These are phyloP conservation scores for Lentinula aciculospora DNA, from an alignment of 768 basidiomycete species.

Conservation along the genomic window DNA sequence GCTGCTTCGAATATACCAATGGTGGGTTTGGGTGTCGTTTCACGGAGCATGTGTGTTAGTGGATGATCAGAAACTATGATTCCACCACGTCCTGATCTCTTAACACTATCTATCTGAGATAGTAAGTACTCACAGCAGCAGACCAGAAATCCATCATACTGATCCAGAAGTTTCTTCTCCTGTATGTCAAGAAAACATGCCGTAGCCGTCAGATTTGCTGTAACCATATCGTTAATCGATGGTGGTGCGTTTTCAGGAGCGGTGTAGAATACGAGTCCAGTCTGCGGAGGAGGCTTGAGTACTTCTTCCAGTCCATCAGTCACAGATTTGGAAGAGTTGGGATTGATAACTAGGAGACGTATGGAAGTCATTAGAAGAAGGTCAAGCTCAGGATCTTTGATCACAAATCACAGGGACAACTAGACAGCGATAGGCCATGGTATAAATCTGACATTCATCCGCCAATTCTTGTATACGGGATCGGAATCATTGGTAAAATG, in stretches of 20 bases:
- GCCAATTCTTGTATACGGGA: slow-evolving; percentile 30
- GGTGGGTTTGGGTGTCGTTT: slow-evolving; percentile 24
- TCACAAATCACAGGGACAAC: background rate
- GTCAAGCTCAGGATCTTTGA: background rate
- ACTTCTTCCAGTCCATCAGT: slow-evolving; percentile 23
- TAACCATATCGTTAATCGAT: slow-evolving; percentile 26
- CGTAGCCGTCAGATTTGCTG: slow-evolving; percentile 23
- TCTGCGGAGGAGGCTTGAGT: slow-evolving; percentile 22
- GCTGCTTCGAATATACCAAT: slow-evolving; percentile 31
- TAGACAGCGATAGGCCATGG: background rate
- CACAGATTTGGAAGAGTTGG: slow-evolving; percentile 28
- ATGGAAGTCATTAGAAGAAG: background rate
- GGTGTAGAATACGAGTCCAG: slow-evolving; percentile 25
- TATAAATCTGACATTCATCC: background rate
- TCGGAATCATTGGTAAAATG: slow-evolving; percentile 40
- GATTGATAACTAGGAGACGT: slow-evolving; percentile 29
- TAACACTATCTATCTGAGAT: background rate
- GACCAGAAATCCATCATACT: slow-evolving; percentile 30
- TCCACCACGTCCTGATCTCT: background rate
- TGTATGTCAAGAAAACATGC: slow-evolving; percentile 25
- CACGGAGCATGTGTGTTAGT: slow-evolving; percentile 26
- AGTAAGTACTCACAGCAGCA: slow-evolving; percentile 27
- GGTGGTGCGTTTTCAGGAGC: slow-evolving; percentile 23
- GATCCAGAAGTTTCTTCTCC: slow-evolving; percentile 18
- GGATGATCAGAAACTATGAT: slow-evolving; percentile 30